Percentiles rank a stretch among this genome's conserved stretches.
Conservation (phyloP, 306 rosid species). For the Trifolium dubium region DNA sequence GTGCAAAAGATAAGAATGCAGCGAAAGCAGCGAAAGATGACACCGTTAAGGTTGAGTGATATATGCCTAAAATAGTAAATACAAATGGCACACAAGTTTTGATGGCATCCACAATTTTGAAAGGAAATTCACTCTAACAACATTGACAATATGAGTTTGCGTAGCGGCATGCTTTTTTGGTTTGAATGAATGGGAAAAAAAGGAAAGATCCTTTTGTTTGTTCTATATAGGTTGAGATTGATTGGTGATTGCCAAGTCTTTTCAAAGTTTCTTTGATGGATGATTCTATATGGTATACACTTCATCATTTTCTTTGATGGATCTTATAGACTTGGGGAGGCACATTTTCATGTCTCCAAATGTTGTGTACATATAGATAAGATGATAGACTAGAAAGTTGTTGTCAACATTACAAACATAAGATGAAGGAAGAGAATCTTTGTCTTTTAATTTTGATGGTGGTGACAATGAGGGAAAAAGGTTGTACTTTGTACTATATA, state of each 20-base stretch:
- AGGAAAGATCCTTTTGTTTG: conserved; percentile 56
- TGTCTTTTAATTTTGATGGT: conserved; percentile 24
- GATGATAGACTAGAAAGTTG: conserved; percentile 44
- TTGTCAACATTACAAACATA: conserved; percentile 38
- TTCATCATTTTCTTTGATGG: conserved; percentile 50
- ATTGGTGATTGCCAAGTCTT: conserved; percentile 56
- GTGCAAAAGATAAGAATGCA: conserved; percentile 66
- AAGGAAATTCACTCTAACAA: conserved; percentile 47
- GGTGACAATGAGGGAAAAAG: conserved; percentile 31
- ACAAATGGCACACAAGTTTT: conserved; percentile 39
- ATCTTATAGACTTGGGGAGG: conserved; percentile 60
- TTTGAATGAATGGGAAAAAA: conserved; percentile 49
- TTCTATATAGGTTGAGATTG: conserved; percentile 50
- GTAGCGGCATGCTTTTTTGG: conserved; percentile 54
- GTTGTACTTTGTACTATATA: conserved; percentile 52
- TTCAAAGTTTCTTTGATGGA: conserved; percentile 53
- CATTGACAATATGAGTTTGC: conserved; percentile 48
- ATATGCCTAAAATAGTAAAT: conserved; percentile 38
- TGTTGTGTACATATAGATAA: conserved; percentile 64
- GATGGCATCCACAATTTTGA: conserved; percentile 65
- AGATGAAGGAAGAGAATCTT: conserved; percentile 33
- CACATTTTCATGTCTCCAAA: conserved; percentile 52
- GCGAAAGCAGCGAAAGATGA: conserved; percentile 57
- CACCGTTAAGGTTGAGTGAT: conserved; percentile 38
- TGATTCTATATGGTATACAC: conserved; percentile 45